phyloP scores from a whole-genome alignment of 2,329 filamentous ascomycete genomes.

The Tolypocladium album region DNA sequence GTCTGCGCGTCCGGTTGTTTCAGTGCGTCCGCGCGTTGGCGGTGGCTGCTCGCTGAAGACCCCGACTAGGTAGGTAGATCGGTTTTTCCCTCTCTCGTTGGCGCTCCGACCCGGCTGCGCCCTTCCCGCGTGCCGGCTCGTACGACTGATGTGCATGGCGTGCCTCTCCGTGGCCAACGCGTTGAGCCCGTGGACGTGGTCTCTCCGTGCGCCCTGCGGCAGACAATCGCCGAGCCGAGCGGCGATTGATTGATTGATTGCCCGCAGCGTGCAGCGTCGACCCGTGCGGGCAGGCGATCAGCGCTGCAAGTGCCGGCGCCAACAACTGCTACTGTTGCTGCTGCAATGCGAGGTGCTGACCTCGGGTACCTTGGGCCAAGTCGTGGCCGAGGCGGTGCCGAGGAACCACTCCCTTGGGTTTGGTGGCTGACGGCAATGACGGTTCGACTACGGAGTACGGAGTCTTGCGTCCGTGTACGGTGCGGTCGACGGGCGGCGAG shows the following conservation, averaged over 20 bases:
- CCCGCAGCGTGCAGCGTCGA: background rate
- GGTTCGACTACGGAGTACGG: background rate
- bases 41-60: background rate
- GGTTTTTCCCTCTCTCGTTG: background rate
- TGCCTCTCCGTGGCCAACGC: background rate
- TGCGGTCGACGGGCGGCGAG: background rate
- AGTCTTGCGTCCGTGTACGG: background rate
- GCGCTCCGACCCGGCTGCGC: background rate
- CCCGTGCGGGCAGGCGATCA: background rate
- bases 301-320: background rate
- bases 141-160: background rate
- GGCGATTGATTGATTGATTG: background rate
- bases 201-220: background rate
- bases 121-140: background rate
- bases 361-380: too few relatives aligned
- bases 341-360: background rate
- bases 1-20: background rate
- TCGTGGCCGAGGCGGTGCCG: background rate
- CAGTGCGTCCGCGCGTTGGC: background rate
- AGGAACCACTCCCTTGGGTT: constrained; percentile 1
- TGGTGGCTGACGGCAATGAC: background rate
- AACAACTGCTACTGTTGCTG: background rate
- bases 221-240: background rate
- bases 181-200: background rate
- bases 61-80: too few relatives aligned